Conservation (phyloP, 75 land plant genomes). For the Cupressus sempervirens region DNA sequence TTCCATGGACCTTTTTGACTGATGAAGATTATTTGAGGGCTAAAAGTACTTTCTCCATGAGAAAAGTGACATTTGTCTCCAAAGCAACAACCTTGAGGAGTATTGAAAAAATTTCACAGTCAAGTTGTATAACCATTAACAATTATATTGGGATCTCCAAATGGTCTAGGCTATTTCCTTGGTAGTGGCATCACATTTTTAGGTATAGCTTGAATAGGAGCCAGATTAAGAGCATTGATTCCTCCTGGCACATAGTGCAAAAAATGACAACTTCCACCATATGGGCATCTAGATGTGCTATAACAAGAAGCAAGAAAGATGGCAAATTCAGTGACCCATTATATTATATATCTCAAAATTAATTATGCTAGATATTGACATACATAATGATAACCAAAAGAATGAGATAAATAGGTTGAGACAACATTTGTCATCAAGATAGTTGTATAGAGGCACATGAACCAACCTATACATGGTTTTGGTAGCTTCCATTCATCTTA, state of each 20-base stretch:
- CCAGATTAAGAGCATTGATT: conserved; percentile 23
- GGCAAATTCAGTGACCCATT: neutral
- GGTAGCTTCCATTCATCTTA: no score
- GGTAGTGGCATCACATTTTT: conserved; percentile 10
- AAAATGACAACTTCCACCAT: conserved; percentile 92
- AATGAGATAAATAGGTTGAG: no score
- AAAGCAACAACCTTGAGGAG: conserved; percentile 70
- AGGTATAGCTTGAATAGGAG: conserved; percentile 34
- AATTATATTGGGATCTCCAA: conserved; percentile 20
- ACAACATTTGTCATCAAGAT: no score
- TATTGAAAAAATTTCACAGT: conserved; percentile 53
- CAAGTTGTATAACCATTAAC: conserved; percentile 41
- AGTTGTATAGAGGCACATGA: no score
- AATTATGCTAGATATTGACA: no score
- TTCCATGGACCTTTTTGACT: neutral
- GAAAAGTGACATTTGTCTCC: no score
- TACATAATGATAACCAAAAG: no score
- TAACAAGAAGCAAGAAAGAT: neutral
- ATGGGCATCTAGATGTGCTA: conserved; percentile 93
- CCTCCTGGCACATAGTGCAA: conserved; percentile 86
- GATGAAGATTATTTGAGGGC: conserved; percentile 8
- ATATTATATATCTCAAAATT: neutral
- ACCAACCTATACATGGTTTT: no score
- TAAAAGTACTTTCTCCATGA: no score
- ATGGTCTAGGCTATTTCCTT: conserved; percentile 19